These are phyloP conservation scores for Acanthamoeba lugdunensis DNA, from an alignment of 208 protist species.

Conservation along the genomic window DNA sequence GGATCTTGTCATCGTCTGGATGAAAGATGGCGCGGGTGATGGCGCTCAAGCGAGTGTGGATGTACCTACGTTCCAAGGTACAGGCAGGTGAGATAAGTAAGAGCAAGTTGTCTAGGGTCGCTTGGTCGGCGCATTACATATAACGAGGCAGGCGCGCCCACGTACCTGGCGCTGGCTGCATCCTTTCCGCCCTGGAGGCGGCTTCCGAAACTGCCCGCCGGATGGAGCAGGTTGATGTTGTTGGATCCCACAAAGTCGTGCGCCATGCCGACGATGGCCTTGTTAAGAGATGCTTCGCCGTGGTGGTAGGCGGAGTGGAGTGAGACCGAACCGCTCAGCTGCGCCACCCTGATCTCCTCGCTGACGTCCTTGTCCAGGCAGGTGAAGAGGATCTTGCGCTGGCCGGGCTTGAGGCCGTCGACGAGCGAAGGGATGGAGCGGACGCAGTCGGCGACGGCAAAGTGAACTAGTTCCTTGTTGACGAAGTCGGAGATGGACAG, in stretches of 20 bases:
- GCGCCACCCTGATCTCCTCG: constrained; percentile 98
- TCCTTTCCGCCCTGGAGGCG: constrained; percentile 97
- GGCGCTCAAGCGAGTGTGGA: constrained; percentile 96
- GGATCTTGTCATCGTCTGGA: constrained; percentile 95
- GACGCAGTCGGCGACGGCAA: constrained; percentile 96
- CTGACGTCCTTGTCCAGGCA: constrained; percentile 98
- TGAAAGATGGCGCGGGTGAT: constrained; percentile 96
- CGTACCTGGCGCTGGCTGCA: constrained; percentile 97
- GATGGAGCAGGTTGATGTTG: constrained; percentile 98
- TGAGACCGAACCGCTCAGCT: constrained; percentile 96
- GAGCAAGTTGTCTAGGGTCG: too few relatives aligned
- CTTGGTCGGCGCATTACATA: too few relatives aligned
- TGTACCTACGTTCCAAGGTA: constrained; percentile 92
- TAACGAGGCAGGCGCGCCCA: constrained; percentile 79
- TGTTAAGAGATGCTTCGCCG: constrained; percentile 96
- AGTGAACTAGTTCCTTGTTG: constrained; percentile 99
- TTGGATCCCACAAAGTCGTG: constrained; percentile 98
- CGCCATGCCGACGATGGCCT: constrained; percentile 98
- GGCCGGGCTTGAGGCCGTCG: constrained; percentile 99
- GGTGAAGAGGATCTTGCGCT: constrained; percentile 99
- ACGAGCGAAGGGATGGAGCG: constrained; percentile 94
- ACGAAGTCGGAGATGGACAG: constrained; percentile 81
- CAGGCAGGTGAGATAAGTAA: constrained; percentile 89
- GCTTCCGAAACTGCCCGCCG: constrained; percentile 98
- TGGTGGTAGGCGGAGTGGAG: constrained; percentile 98